Base-by-base conservation (phyloP, 2,329 filamentous ascomycete species). In the Didymella lethalis region DNA sequence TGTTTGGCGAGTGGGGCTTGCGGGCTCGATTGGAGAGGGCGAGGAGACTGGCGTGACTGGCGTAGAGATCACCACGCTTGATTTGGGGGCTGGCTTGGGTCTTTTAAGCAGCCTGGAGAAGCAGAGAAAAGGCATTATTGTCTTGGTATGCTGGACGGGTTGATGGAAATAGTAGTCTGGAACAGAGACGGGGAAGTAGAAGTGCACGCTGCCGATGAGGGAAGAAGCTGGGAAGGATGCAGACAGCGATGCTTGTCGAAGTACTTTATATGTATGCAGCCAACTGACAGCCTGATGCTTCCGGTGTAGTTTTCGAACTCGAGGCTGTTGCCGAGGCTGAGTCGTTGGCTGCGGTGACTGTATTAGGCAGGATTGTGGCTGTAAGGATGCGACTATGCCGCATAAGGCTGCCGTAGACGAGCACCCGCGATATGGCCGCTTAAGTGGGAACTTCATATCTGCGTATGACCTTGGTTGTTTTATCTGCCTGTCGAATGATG, bases 341-440 rank as follows among this genome's bases (percentile, higher is more conserved):
- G 26, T 43, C 38, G 29, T 26, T 25, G 28, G 31, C 46, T 59
- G 56, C 50, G 56, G 56, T 59, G 56, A 59, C 56, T 32, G 34
- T 2, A 41, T 51, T 20, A 34, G 56, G 54, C 46, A 54, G 28
- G 46, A 23, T 28, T 36, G 56, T 59, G 56, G 56, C 50, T 59
- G 56, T 59, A 41, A 34, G 18, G 32, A 40, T 32, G 50, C 28
- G 23, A 51, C 50, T 59, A 59, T 41, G 4, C 56, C 41, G 16
- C 11, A 47, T 54, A 11, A n/a, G 47, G 56, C 18, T 47, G 18
- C 46, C 12, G 20, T 54, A 59, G 47, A 51, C 50, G 56, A 59
- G 36, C 8, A 10, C 8, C 51, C 56, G 48, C 40, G 23, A 16
- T 50, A 49, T 14, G 36, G 46, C 56, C 56, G 51, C 32, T 18